Evolutionary conservation across 2,329 filamentous ascomycete species (phyloP), one percentile per base, ranked within the genome.

Genomic region (Xylaria sp.): DNA sequence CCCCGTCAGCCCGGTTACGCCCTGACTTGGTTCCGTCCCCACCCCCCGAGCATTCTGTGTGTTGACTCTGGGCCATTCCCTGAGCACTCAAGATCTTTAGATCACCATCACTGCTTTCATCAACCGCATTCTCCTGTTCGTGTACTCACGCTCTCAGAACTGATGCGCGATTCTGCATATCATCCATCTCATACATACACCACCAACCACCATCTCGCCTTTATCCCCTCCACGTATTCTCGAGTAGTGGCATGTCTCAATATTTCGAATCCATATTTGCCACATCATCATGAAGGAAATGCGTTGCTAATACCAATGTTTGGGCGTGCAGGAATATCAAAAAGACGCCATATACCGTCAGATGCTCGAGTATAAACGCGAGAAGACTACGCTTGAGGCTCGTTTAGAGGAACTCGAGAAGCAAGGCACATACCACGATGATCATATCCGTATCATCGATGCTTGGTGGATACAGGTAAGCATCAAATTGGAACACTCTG

Each of bases 311-410:
- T 55, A 18, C 23, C 70, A 68, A 69, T 71, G 69, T 71, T 64
- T 72, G 74, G 52, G 66, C 72, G 62, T 74, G 69, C 76, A 95
- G 91, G 86, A 89, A 72, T 94, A 89, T 71, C 90, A 93, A 77
- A 99, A 97, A 78, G 94, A 96, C 79, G 94, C 94, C 65, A 96
- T 99, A 73, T 88, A 90, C 70, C 91, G 95, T 60, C 93, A 97
- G 77, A 96, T 99, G 92, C 90, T 92, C 72, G 94, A 97, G 76
- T 97, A 96, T 76, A 96, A 96, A 77, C 87, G 94, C 68, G 91
- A 96, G 73, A 92, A 92, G 73, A 81, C 83, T 59, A 89, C 89
- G 47, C 79, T 95, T 63, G 92, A 97, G 77, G 80, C 85, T 60
- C 89, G 90, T 71, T 79, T 97, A 63, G 88, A 88, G 71, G 90